phyloP scores from a whole-genome alignment of 306 rosid genomes.

The Lathyrus sativus region DNA sequence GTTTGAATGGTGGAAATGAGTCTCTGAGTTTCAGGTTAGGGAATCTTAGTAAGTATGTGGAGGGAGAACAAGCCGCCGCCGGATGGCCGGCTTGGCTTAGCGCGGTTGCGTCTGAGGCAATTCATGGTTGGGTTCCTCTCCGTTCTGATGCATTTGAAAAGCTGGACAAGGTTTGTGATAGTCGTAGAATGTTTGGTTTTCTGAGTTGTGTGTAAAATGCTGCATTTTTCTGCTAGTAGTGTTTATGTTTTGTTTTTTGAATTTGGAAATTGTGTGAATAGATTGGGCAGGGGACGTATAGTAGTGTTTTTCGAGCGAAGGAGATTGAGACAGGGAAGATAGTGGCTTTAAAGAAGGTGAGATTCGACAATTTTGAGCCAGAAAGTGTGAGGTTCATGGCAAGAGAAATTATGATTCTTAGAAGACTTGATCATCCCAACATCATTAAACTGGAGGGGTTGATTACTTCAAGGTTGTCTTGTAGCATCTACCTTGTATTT shows the following conservation, averaged over 20 bases:
- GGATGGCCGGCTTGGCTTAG: conserved; percentile 99
- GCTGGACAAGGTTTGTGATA: conserved; percentile 65
- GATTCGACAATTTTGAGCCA: conserved; percentile 95
- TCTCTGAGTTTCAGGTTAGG: conserved; percentile 85
- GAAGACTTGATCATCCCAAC: conserved; percentile 96
- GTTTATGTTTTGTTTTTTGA: neutral
- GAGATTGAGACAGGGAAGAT: conserved; percentile 86
- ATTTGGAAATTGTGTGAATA: conserved; percentile 35
- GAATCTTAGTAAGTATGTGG: conserved; percentile 75
- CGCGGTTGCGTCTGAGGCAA: conserved; percentile 92
- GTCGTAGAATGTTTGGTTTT: neutral
- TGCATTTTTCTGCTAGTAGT: neutral
- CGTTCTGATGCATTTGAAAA: conserved; percentile 87
- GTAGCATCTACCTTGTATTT: conserved; percentile 89
- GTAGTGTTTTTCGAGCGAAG: conserved; percentile 89
- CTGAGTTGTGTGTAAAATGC: no score
- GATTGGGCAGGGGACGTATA: conserved; percentile 99
- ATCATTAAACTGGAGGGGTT: conserved; percentile 83
- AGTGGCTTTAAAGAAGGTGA: conserved; percentile 95
- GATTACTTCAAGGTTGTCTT: conserved; percentile 88
- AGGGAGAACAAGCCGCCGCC: conserved; percentile 87
- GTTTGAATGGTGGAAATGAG: conserved; percentile 59
- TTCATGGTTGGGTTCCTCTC: conserved; percentile 97
- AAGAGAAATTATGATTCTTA: conserved; percentile 83
- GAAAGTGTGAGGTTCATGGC: conserved; percentile 99